Evolutionary conservation across 1,139 yeast species (phyloP).

Genomic region (Lodderomyces pseudojiufengensis): DNA sequence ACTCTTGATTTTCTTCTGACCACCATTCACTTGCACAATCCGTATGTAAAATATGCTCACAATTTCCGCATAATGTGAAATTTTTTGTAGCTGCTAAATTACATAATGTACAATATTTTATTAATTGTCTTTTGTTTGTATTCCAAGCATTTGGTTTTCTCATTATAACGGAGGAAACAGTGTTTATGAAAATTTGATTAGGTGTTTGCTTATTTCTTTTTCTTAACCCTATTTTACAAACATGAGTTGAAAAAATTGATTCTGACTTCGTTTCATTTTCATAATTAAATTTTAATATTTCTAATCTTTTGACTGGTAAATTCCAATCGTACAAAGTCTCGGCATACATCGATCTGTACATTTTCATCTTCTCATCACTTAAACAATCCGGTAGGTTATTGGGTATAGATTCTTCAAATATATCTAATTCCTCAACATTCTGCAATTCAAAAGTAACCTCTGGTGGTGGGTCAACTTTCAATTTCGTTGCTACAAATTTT

Average conservation of each 20-base stretch:
- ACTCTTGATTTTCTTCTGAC: conserved; percentile 42
- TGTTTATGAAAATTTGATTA: conserved; percentile 19
- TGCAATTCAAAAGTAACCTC: conserved; percentile 50
- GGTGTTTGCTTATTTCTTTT: conserved; percentile 18
- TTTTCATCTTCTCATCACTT: conserved; percentile 41
- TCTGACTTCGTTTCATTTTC: conserved; percentile 18
- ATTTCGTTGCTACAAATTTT: background rate
- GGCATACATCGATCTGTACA: conserved; percentile 72
- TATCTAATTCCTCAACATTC: conserved; percentile 54
- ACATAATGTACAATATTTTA: conserved; percentile 62
- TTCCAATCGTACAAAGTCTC: conserved; percentile 83
- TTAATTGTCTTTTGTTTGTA: conserved; percentile 21
- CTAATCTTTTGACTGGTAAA: conserved; percentile 68
- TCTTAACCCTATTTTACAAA: conserved; percentile 43
- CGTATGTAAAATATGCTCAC: conserved; percentile 79
- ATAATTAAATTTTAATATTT: conserved; percentile 71
- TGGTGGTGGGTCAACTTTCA: conserved; percentile 29
- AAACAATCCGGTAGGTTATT: conserved; percentile 46
- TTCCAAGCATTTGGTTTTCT: conserved; percentile 31
- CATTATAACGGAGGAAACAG: conserved; percentile 25
- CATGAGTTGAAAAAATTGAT: conserved; percentile 32
- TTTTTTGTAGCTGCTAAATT: conserved; percentile 56
- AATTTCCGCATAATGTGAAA: conserved; percentile 63
- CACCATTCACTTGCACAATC: conserved; percentile 85
- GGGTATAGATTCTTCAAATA: conserved; percentile 45